A percentile compares a stretch with the other conserved stretches of the same genome.
These are phyloP conservation scores for Carex littledalei DNA, from an alignment of 176 grass and related monocot genomes.

Conservation along the genomic window DNA sequence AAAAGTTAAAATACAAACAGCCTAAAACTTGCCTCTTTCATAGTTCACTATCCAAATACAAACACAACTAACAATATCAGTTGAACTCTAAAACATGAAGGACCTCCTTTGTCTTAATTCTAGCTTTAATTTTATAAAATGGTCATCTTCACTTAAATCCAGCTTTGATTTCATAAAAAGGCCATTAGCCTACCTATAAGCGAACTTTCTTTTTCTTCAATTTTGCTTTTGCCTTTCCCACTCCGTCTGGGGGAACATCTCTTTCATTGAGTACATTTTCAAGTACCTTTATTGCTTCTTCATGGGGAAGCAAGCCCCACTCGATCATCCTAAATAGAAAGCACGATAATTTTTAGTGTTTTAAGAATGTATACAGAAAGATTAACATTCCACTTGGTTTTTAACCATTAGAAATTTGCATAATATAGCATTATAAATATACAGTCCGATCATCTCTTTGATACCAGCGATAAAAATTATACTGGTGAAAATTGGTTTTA, in stretches of 20 bases:
- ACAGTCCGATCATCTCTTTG: neutral
- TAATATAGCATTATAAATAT: neutral
- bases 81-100: neutral
- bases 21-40: neutral
- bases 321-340: slow-evolving; percentile 23
- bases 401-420: neutral
- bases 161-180: neutral
- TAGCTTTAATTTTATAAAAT: neutral
- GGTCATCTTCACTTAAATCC: neutral
- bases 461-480: neutral
- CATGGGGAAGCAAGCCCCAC: slow-evolving; percentile 19
- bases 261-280: neutral
- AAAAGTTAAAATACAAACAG: too few species aligned
- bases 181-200: neutral
- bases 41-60: neutral
- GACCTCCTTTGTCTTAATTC: neutral
- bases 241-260: neutral
- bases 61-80: neutral
- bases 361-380: neutral
- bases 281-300: neutral
- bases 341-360: neutral
- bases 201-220: neutral
- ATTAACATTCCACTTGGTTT: neutral
- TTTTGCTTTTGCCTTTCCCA: neutral
- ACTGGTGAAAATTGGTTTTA: neutral